A percentile compares a stretch with the other conserved stretches of the same genome.
Conservation (phyloP, 2,329 filamentous ascomycete species). For the Aplosporella prunicola region DNA sequence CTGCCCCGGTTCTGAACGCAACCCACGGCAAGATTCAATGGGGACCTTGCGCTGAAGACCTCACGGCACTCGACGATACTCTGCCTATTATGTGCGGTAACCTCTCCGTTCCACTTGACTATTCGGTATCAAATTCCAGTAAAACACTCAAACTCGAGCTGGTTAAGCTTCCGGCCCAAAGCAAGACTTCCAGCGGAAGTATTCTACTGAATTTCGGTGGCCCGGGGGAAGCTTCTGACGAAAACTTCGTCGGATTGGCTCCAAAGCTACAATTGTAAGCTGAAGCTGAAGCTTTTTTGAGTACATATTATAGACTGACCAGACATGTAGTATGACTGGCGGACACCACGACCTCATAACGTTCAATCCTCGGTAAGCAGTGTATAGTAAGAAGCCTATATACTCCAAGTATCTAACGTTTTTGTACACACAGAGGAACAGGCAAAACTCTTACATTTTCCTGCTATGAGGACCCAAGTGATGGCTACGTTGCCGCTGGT, state of each 20-base stretch:
- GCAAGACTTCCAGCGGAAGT: conserved; percentile 14
- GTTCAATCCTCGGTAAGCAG: conserved; percentile 6
- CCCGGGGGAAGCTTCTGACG: conserved; percentile 13
- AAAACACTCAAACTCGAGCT: conserved; percentile 13
- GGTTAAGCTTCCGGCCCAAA: conserved; percentile 13
- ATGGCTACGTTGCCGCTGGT: background rate
- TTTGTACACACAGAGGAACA: conserved; percentile 8
- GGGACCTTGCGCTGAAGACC: background rate
- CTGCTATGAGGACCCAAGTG: conserved; percentile 11
- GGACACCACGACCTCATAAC: conserved; percentile 14
- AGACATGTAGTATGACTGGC: conserved; percentile 12
- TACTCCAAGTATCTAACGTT: too few relatives aligned
- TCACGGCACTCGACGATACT: background rate
- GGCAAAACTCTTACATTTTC: conserved; percentile 13
- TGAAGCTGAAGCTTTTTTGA: too few relatives aligned
- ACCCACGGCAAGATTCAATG: conserved; percentile 3
- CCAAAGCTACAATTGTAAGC: conserved; percentile 2
- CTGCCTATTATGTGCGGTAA: conserved; percentile 18
- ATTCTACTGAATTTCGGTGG: conserved; percentile 19
- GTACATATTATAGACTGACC: too few relatives aligned
- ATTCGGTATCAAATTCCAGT: conserved; percentile 17
- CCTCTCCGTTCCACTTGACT: conserved; percentile 28
- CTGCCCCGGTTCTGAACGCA: too few relatives aligned
- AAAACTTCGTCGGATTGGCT: conserved; percentile 7
- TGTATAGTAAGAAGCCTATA: background rate